Evolutionary conservation across 2,329 filamentous ascomycete species (phyloP).

Genomic region (Colletotrichum lini): DNA sequence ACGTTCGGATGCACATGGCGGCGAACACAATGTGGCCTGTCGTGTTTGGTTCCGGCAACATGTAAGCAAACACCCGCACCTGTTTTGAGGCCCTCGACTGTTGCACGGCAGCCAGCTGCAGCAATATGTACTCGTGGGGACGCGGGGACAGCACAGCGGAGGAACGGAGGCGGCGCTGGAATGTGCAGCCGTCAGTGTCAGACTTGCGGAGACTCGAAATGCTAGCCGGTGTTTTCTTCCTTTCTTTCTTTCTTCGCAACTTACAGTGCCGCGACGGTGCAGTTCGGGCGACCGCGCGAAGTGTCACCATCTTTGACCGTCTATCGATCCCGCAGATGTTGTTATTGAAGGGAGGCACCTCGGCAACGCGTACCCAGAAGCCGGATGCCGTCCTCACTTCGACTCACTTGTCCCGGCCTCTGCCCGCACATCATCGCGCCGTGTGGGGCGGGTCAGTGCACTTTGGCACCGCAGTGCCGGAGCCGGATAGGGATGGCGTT

Average conservation of each 20-base stretch:
- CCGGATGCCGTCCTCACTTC: constrained; percentile 9
- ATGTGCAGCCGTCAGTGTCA: constrained; percentile 5
- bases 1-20: background rate
- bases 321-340: background rate
- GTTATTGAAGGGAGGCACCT: background rate
- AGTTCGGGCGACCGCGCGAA: background rate
- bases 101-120: constrained; percentile 31
- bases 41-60: constrained; percentile 7
- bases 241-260: too few relatives aligned
- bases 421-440: background rate
- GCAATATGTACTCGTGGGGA: constrained; percentile 27
- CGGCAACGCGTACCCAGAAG: constrained; percentile 2
- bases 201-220: background rate
- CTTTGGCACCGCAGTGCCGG: constrained; percentile 16
- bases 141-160: constrained; percentile 26
- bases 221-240: background rate
- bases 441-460: constrained; percentile 25
- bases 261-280: constrained; percentile 6
- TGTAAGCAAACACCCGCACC: constrained; percentile 6
- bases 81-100: constrained; percentile 36
- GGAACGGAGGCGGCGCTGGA: constrained; percentile 6
- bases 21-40: background rate
- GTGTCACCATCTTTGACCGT: constrained; percentile 4
- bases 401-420: background rate
- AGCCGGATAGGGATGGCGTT: constrained; percentile 18